Conservation (phyloP, 371 early-diverging fungal species). For the Basidiobolus heterosporus region DNA sequence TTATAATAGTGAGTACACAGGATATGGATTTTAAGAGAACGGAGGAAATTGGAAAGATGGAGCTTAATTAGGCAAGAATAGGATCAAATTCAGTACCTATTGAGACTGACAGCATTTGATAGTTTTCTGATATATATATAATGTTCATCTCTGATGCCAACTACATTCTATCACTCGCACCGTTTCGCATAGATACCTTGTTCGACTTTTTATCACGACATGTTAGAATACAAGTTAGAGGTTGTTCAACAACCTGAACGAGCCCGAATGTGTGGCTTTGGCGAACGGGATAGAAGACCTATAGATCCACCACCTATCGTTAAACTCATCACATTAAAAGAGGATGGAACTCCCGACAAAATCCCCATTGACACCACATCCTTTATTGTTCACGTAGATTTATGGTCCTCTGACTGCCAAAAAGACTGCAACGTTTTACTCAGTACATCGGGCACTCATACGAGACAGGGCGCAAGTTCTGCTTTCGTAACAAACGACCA, state of each 20-base stretch:
- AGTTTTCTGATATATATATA: too few species aligned
- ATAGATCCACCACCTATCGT: slow-evolving; percentile 56
- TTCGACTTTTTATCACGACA: too few species aligned
- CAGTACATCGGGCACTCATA: background rate
- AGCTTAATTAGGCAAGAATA: too few species aligned
- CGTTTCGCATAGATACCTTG: too few species aligned
- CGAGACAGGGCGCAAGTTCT: background rate
- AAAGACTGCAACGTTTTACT: background rate
- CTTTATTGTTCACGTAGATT: background rate
- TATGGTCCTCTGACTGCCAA: background rate
- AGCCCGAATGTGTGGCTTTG: slow-evolving; percentile 50
- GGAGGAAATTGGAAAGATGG: too few species aligned
- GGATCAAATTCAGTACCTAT: too few species aligned
- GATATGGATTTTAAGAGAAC: too few species aligned
- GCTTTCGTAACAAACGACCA: background rate
- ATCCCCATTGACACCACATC: background rate
- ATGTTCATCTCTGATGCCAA: too few species aligned
- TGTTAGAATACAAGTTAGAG: too few species aligned
- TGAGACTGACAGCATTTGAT: too few species aligned
- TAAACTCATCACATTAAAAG: slow-evolving; percentile 15
- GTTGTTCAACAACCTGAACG: slow-evolving; percentile 47
- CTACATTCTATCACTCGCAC: too few species aligned
- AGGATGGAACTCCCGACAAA: background rate
- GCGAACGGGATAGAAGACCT: slow-evolving; percentile 51
- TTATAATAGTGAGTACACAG: too few species aligned